A percentile compares a stretch with the other conserved stretches of the same genome.
These are phyloP conservation scores for Colletotrichum musicola DNA, from an alignment of 2,329 filamentous ascomycete genomes.

Conservation along the genomic window DNA sequence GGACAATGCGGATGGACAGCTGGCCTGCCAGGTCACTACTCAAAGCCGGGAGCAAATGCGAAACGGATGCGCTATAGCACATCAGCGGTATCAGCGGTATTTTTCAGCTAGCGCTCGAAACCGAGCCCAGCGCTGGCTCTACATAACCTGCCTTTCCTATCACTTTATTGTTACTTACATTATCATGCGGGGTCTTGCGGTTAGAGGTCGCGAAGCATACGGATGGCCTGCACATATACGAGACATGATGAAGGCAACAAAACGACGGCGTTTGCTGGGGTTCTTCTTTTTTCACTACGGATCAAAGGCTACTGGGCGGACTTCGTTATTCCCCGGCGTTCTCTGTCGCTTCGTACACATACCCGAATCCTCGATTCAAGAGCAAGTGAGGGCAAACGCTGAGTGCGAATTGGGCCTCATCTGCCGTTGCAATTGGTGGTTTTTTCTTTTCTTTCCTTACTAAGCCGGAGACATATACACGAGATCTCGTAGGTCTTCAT, in stretches of 20 bases:
- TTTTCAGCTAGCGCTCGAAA: too few relatives aligned
- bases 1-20: neutral
- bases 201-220: slow-evolving; percentile 39
- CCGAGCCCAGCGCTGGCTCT: too few relatives aligned
- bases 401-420: slow-evolving; percentile 8
- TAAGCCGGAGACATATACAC: neutral
- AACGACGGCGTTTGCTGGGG: slow-evolving; percentile 22
- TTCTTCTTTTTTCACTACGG: neutral
- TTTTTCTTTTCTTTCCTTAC: neutral
- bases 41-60: too few relatives aligned
- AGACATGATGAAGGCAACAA: slow-evolving; percentile 22
- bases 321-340: slow-evolving; percentile 18
- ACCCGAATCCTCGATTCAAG: slow-evolving; percentile 36
- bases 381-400: slow-evolving; percentile 32
- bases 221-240: slow-evolving; percentile 39
- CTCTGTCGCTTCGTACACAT: slow-evolving; percentile 35
- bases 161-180: slow-evolving; percentile 7
- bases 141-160: neutral
- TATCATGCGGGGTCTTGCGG: slow-evolving; percentile 6
- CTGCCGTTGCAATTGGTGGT: neutral
- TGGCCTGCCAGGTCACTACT: neutral
- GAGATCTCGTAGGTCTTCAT: too few relatives aligned
- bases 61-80: too few relatives aligned
- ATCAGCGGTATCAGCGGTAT: too few relatives aligned
- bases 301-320: slow-evolving; percentile 1